These are phyloP conservation scores for Alnus glutinosa DNA, from an alignment of 306 rosid genomes.

Conservation along the genomic window DNA sequence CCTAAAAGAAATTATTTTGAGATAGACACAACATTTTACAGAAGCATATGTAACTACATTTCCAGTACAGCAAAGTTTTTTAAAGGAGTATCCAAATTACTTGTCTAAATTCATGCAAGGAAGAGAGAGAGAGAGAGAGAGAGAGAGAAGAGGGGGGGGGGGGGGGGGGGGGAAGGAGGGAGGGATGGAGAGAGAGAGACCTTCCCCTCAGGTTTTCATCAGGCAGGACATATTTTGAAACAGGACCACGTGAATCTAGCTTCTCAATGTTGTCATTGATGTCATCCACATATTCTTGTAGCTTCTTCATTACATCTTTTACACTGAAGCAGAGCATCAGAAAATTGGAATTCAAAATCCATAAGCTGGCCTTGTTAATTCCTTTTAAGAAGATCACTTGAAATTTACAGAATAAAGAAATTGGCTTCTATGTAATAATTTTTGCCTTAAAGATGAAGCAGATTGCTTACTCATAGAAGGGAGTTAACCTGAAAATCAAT, in stretches of 20 bases:
- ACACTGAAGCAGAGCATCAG: slow-evolving; percentile 51
- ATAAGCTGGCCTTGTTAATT: background rate
- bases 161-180: no score
- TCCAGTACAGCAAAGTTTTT: slow-evolving; percentile 6
- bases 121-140: slow-evolving; percentile 12
- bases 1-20: background rate
- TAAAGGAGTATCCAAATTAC: background rate
- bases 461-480: slow-evolving; percentile 82
- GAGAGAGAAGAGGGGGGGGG: no score
- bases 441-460: slow-evolving; percentile 27
- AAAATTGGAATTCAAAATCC: slow-evolving; percentile 9
- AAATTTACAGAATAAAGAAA: slow-evolving; percentile 13
- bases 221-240: slow-evolving; percentile 75
- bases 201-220: slow-evolving; percentile 86
- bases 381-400: background rate
- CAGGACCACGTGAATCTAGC: slow-evolving; percentile 83
- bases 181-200: slow-evolving; percentile 38
- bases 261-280: slow-evolving; percentile 62
- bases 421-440: slow-evolving; percentile 21
- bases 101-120: slow-evolving; percentile 15
- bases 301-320: slow-evolving; percentile 63
- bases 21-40: background rate
- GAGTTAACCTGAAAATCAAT: slow-evolving; percentile 74
- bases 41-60: slow-evolving; percentile 3
- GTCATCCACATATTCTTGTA: slow-evolving; percentile 73